Evolutionary conservation across 768 basidiomycete genomes (phyloP), one percentile per base, ranked within the genome.

Genomic region (Russula sp.): DNA sequence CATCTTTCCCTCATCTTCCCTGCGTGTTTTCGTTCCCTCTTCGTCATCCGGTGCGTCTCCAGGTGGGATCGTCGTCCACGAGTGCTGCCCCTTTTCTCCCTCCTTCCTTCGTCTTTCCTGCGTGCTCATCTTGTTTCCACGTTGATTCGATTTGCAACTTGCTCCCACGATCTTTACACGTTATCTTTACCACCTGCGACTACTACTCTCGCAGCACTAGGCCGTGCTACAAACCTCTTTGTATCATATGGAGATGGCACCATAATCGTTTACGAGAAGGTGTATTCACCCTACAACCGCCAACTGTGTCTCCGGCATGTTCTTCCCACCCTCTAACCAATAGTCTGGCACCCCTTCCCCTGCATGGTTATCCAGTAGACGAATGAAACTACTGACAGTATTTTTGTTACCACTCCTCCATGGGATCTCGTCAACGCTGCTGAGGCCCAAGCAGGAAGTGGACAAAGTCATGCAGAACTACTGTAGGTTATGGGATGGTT

Each of bases 221-320:
- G n/a, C n/a, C 91, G 8, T 79, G 89, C 90, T 0, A 77, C 85
- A 1, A 86, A 87, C 42, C 80, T 93, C 18, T 94, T 94, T 35
- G 91, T 86, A 16, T 88, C 90, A 7, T 90, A 95, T 70, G 88
- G 88, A 22, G 91, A 96, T 66, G 93, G 93, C 6, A 87, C 92
- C 6, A 86, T 96, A 62, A 81, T 94, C 42, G 83, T 93, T 18
- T 95, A 92, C 68, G 93, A 96, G 73, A 92, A 87, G 69, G 90
- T 16, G 68, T 77, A 2, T 93, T 93, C 69, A 81, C 76, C 1
- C 82, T 86, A 0, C 79, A 83, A 60, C 77, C 83, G 53, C 87
- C 89, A 16, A 64, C 72, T 14, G 71, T 74, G 13, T 66, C 74
- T 1, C 50, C 46, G 5, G 56, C 56, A 34, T 60, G 70, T 3